Conservation (phyloP, 441 rosid species). For the Aleurites moluccanus region DNA sequence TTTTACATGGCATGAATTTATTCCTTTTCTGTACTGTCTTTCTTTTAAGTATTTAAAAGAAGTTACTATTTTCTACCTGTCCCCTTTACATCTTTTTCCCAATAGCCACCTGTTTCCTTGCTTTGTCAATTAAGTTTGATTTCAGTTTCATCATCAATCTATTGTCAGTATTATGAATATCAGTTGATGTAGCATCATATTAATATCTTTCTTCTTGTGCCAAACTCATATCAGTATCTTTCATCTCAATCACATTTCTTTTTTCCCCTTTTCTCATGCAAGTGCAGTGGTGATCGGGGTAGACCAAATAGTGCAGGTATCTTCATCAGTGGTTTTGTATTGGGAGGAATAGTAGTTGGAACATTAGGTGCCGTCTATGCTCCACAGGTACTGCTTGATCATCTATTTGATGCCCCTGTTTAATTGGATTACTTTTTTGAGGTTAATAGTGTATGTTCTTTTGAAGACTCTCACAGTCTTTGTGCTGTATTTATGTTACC, state of each 20-base stretch:
- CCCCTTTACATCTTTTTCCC: neutral
- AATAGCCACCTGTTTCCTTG: neutral
- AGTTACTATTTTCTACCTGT: neutral
- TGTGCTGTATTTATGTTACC: neutral
- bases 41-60: neutral
- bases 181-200: neutral
- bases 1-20: neutral
- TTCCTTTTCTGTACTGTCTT: neutral
- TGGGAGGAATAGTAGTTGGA: conserved; percentile 48
- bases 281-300: conserved; percentile 30
- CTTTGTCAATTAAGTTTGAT: neutral
- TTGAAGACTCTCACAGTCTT: conserved; percentile 1
- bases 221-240: neutral
- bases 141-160: neutral
- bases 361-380: conserved; percentile 45
- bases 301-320: conserved; percentile 31
- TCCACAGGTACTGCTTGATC: conserved; percentile 39
- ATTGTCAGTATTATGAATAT: neutral
- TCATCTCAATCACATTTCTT: neutral
- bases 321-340: conserved; percentile 46
- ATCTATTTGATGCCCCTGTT: neutral
- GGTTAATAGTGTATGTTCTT: neutral
- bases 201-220: neutral
- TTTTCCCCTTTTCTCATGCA: neutral
- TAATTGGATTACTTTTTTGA: neutral